Conservation (phyloP, 2,329 filamentous ascomycete species). For the Xylariaceae sp. region DNA sequence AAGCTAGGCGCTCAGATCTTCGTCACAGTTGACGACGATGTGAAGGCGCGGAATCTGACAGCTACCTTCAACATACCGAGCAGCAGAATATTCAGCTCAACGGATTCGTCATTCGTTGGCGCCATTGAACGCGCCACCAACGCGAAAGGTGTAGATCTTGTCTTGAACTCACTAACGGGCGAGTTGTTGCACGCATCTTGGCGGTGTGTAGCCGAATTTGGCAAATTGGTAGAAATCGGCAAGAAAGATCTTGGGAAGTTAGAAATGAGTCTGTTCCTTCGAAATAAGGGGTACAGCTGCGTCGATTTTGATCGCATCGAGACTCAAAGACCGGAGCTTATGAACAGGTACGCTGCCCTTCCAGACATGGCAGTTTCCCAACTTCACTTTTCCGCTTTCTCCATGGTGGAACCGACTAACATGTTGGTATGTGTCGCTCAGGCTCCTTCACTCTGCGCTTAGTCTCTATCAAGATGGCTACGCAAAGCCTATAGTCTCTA, state of each 20-base stretch:
- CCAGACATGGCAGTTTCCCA: too few species aligned
- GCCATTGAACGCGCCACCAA: slow-evolving; percentile 21
- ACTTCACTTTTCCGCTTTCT: too few species aligned
- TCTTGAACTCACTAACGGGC: slow-evolving; percentile 41
- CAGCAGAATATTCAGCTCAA: slow-evolving; percentile 22
- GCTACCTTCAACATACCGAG: slow-evolving; percentile 18
- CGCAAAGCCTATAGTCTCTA: too few species aligned
- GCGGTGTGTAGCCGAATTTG: slow-evolving; percentile 43
- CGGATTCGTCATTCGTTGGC: slow-evolving; percentile 15
- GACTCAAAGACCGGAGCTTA: not conserved
- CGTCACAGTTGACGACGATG: slow-evolving; percentile 21
- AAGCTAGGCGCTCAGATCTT: slow-evolving; percentile 23
- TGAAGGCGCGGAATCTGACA: slow-evolving; percentile 19
- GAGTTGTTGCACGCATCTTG: slow-evolving; percentile 41
- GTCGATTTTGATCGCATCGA: slow-evolving; percentile 31
- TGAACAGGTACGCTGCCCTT: not conserved
- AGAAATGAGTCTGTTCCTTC: slow-evolving; percentile 43
- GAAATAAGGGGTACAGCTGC: slow-evolving; percentile 34
- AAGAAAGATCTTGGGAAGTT: slow-evolving; percentile 41
- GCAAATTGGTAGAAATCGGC: slow-evolving; percentile 45
- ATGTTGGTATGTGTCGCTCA: too few species aligned
- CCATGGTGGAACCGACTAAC: too few species aligned
- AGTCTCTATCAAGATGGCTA: too few species aligned
- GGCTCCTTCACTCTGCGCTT: too few species aligned
- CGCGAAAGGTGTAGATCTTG: slow-evolving; percentile 25